Evolutionary conservation across 257 asterid species (phyloP).

Genomic region (Nicotiana obtusifolia): DNA sequence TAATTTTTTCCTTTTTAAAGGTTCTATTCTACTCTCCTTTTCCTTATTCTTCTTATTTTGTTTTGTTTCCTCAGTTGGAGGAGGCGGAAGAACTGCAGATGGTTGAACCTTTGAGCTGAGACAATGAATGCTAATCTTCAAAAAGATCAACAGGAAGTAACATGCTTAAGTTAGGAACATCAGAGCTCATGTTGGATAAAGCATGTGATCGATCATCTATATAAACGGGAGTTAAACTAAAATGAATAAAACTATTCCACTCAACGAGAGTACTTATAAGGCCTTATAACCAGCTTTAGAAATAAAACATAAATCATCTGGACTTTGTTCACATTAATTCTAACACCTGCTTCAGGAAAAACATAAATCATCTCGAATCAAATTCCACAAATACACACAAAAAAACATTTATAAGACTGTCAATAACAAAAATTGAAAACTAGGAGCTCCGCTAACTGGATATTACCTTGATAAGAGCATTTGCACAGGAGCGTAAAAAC

Average conservation of each 20-base stretch:
- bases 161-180: not conserved
- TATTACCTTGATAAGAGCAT: conserved; percentile 88
- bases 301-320: too few relatives aligned
- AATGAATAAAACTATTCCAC: not conserved
- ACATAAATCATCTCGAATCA: not conserved
- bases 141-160: not conserved
- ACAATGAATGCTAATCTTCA: not conserved
- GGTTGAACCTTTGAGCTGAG: not conserved
- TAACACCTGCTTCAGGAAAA: not conserved
- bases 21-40: not conserved
- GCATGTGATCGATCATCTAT: not conserved
- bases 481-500: conserved; percentile 62
- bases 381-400: not conserved
- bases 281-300: not conserved
- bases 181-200: not conserved
- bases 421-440: not conserved
- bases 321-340: not conserved
- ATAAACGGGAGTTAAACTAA: not conserved
- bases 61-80: not conserved
- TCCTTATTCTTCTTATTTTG: not conserved
- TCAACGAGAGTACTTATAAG: not conserved
- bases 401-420: not conserved
- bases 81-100: not conserved
- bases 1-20: not conserved
- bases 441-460: conserved; percentile 5